Evolutionary conservation across 2,329 filamentous ascomycete species (phyloP).

Genomic region (Talaromyces islandicus): DNA sequence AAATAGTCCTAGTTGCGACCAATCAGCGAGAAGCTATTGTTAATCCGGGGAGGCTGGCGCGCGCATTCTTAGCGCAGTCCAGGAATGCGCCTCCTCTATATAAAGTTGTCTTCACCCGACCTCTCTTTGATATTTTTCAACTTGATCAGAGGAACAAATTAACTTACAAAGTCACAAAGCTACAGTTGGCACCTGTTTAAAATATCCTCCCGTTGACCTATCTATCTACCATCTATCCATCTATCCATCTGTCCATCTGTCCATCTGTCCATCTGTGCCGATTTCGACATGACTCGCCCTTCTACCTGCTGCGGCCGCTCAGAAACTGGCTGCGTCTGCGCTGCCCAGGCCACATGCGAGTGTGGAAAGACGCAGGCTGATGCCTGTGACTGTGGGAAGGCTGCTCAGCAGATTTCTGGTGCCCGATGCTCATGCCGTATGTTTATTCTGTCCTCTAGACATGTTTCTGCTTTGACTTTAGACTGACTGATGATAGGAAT

Average conservation of each 20-base stretch:
- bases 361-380: constrained; percentile 85
- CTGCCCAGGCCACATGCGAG: constrained; percentile 64
- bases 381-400: constrained; percentile 77
- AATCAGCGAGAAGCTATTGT: constrained; percentile 21
- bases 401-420: constrained; percentile 63
- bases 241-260: background rate
- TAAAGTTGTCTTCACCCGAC: constrained; percentile 9
- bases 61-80: constrained; percentile 13
- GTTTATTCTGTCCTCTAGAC: constrained; percentile 21
- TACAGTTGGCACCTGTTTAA: background rate
- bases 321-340: constrained; percentile 50
- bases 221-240: background rate
- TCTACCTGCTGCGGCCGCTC: constrained; percentile 56
- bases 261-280: background rate
- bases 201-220: background rate
- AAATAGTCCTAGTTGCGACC: constrained; percentile 2
- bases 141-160: background rate
- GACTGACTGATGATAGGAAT: constrained; percentile 43
- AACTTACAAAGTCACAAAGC: background rate
- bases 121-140: background rate
- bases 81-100: background rate
- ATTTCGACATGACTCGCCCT: constrained; percentile 12
- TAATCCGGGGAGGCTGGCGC: constrained; percentile 17
- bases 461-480: constrained; percentile 14
- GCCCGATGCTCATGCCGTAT: constrained; percentile 75